Evolutionary conservation across 495 filamentous ascomycete species (phyloP).

Genomic region (Penicillium ochrochloron): DNA sequence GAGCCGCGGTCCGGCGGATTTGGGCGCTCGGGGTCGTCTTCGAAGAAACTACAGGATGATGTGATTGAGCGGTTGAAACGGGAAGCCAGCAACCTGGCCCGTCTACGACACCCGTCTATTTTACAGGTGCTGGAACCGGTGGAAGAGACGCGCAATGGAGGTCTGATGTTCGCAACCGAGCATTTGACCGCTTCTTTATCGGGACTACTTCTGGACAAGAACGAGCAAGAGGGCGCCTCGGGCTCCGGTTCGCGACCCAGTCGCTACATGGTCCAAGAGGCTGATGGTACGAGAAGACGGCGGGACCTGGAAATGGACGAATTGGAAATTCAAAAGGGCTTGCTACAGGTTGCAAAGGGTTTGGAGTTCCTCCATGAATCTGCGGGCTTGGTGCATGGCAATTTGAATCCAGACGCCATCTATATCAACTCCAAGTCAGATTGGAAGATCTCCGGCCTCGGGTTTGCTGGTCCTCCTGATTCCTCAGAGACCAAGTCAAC

Average conservation of each 20-base stretch:
- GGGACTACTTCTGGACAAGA: constrained; percentile 82
- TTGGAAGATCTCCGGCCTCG: constrained; percentile 94
- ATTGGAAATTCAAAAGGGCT: constrained; percentile 94
- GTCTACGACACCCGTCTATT: constrained; percentile 86
- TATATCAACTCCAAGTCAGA: constrained; percentile 96
- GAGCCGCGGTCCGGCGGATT: constrained; percentile 67
- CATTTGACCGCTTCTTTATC: constrained; percentile 86
- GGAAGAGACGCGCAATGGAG: constrained; percentile 87
- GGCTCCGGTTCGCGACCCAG: constrained; percentile 68
- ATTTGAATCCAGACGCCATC: constrained; percentile 93
- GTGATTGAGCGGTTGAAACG: constrained; percentile 88
- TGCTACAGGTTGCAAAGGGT: constrained; percentile 91
- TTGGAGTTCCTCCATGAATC: constrained; percentile 97
- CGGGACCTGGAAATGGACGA: constrained; percentile 95
- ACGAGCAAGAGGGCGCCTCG: constrained; percentile 73
- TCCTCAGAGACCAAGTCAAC: constrained; percentile 69
- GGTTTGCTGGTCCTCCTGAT: constrained; percentile 81
- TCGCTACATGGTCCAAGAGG: constrained; percentile 81
- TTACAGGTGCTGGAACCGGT: constrained; percentile 94
- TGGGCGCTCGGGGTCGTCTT: constrained; percentile 64
- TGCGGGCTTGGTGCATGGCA: constrained; percentile 89
- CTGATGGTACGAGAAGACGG: constrained; percentile 71
- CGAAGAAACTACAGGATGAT: constrained; percentile 84
- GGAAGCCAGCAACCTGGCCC: constrained; percentile 84
- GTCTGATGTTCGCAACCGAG: constrained; percentile 95